Conservation (phyloP, 805 yeast genomes). For the Cyberlindnera maclurae region DNA sequence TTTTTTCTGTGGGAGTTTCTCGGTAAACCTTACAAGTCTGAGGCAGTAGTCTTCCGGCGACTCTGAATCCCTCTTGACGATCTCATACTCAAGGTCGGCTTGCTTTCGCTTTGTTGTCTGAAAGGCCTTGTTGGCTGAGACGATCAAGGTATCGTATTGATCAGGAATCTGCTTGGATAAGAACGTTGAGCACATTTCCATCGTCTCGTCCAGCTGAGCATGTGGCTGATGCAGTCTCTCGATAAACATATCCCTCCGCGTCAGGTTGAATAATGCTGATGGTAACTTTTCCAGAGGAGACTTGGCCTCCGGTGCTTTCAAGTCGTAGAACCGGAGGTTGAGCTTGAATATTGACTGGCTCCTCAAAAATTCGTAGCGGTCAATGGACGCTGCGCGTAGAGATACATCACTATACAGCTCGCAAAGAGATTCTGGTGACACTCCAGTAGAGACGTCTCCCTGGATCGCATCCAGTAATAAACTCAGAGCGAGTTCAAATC, state of each 20-base stretch:
- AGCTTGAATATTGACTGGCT: no score
- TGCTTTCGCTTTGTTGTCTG: constrained; percentile 26
- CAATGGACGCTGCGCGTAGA: no score
- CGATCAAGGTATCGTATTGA: constrained; percentile 31
- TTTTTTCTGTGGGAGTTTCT: constrained; percentile 9
- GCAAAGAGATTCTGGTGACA: no score
- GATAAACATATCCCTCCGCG: not conserved
- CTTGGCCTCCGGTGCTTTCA: no score
- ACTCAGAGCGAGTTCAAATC: no score
- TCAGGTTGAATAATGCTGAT: no score
- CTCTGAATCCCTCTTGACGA: constrained; percentile 21
- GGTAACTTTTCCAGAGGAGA: no score
- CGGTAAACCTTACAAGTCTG: not conserved
- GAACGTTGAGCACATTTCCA: constrained; percentile 33
- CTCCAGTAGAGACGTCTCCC: no score
- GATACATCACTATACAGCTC: no score
- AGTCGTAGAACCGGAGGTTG: no score
- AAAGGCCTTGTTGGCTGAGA: constrained; percentile 28
- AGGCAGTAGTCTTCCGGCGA: constrained; percentile 7
- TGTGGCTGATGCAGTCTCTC: constrained; percentile 36
- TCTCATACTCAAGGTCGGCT: constrained; percentile 26
- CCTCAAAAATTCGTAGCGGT: no score
- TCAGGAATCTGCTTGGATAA: constrained; percentile 26
- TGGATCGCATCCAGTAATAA: no score
- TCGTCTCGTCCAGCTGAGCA: constrained; percentile 32